phyloP scores from a whole-genome alignment of 495 filamentous ascomycete genomes.

The Parachaetomium inaequale region DNA sequence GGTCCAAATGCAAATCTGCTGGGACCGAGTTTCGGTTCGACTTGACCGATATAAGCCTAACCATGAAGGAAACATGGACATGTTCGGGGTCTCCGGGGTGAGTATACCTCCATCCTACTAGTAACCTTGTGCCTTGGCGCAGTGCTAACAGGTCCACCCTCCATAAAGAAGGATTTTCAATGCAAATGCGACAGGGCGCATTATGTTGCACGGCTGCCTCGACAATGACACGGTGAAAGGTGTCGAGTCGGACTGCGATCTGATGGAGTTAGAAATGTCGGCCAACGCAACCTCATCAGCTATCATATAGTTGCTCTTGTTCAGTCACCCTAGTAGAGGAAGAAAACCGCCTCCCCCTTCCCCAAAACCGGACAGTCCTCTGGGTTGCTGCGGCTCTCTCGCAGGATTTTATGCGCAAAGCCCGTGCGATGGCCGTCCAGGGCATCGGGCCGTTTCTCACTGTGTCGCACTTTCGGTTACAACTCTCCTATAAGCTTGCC shows the following conservation, averaged over 20 bases:
- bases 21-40: neutral
- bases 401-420: no score
- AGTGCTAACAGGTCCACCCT: neutral
- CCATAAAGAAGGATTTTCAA: neutral
- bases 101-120: no score
- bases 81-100: neutral
- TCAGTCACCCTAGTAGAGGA: neutral
- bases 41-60: neutral
- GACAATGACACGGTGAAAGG: neutral
- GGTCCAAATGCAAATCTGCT: neutral
- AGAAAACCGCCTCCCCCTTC: no score
- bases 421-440: no score
- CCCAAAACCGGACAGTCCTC: no score
- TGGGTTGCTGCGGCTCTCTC: no score
- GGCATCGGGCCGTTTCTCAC: no score
- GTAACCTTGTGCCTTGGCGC: no score
- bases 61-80: neutral
- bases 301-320: neutral
- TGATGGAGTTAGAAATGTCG: conserved; percentile 3
- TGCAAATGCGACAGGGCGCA: neutral
- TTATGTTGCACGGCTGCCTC: conserved; percentile 1
- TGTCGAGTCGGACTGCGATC: conserved; percentile 2
- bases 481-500: no score
- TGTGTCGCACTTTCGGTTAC: no score
- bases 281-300: neutral